phyloP scores from a whole-genome alignment of 2,329 filamentous ascomycete species.

The Sarocladium oryzae region DNA sequence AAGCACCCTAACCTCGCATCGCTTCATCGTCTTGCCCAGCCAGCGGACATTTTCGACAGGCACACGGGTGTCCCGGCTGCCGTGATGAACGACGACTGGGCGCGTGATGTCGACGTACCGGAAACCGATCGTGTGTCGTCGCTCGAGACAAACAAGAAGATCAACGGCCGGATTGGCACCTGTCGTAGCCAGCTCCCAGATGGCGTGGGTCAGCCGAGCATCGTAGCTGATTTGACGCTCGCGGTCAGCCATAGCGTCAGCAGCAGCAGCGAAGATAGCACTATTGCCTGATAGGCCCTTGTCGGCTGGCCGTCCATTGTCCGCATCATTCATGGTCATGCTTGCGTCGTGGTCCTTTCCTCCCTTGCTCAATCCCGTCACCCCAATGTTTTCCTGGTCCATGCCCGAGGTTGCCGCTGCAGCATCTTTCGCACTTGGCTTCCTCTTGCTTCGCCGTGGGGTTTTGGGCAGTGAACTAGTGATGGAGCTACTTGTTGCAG shows the following conservation, averaged over 20 bases:
- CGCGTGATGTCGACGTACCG: conserved; percentile 93
- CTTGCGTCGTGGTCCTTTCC: conserved; percentile 19
- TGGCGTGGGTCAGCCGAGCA: conserved; percentile 78
- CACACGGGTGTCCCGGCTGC: conserved; percentile 81
- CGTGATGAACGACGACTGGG: conserved; percentile 89
- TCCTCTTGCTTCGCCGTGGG: conserved; percentile 54
- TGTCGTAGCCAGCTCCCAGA: conserved; percentile 88
- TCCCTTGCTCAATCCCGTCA: conserved; percentile 19
- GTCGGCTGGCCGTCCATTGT: conserved; percentile 16
- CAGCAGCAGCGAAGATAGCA: conserved; percentile 44
- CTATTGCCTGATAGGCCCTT: conserved; percentile 19
- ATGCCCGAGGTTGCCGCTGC: conserved; percentile 28
- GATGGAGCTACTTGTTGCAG: conserved; percentile 79
- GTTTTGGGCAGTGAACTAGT: conserved; percentile 69
- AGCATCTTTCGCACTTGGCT: conserved; percentile 37
- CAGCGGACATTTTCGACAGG: conserved; percentile 93
- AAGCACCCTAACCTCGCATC: conserved; percentile 84
- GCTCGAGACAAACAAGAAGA: conserved; percentile 84
- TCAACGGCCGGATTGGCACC: conserved; percentile 93
- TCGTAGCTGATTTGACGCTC: conserved; percentile 75
- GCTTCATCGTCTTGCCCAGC: conserved; percentile 88
- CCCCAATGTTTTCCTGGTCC: conserved; percentile 45
- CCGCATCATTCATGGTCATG: conserved; percentile 19
- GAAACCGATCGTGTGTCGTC: conserved; percentile 87
- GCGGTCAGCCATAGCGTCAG: conserved; percentile 58